Base-by-base conservation (phyloP, 805 yeast genomes). In the Clavispora asparagi region DNA sequence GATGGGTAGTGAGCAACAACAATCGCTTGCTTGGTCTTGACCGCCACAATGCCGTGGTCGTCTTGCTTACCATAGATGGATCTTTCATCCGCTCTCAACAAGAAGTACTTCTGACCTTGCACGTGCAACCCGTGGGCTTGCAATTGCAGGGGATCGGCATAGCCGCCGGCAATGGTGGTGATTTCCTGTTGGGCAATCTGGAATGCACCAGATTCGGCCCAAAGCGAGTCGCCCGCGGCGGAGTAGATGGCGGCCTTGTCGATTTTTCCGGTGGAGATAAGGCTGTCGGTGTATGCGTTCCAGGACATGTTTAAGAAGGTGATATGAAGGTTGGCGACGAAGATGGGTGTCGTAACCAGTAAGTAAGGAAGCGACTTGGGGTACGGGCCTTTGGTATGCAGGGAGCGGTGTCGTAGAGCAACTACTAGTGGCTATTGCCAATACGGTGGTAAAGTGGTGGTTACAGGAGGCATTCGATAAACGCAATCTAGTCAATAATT, bases 211-310 rank as follows among this genome's bases (percentile, higher is more conserved):
- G 94, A 76, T 56, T 83, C 80, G 19, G 98, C 98, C 99, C 99
- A 94, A 44, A 82, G 78, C 17, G 96, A 79, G 66, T 91, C 96
- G 40, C 99, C 99, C 12, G 95, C 96, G 56, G 87, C 85, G 9
- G 97, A 91, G 70, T 87, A 91, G 56, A 94, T 81, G 37, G 95
- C 94, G 30, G 98, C 97, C 66, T 82, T 82, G 72, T 92, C 97
- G 55, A 94, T 76, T 67, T 87, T 88, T 52, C 89, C 62, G 43
- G 97, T 86, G 46, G 84, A 87, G 55, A 86, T 72, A 57, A 94
- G 82, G 72, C 90, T 92, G 66, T 94, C 98, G 45, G 97, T 90
- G 78, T 94, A 94, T 50, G 97, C 97, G 90, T 62, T 61, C 66
- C 59, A 56, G 32, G 59, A 56, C 59, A 56, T 56, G 43, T 16